A percentile compares a stretch with the other conserved stretches of the same genome.
phyloP scores from a whole-genome alignment of 495 filamentous ascomycete species.

The Penicillium longicatenatum region DNA sequence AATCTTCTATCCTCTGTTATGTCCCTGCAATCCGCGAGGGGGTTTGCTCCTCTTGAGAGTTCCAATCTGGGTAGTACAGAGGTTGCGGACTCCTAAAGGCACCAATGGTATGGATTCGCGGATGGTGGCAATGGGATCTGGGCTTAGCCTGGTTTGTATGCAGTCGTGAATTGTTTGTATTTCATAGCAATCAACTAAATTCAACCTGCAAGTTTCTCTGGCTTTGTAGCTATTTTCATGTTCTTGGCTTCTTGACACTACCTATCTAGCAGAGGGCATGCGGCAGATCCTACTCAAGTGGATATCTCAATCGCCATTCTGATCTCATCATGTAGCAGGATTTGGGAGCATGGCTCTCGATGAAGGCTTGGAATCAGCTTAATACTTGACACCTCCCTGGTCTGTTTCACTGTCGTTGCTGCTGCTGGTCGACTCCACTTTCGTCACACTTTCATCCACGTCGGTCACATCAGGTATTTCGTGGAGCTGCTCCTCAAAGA shows the following conservation, averaged over 20 bases:
- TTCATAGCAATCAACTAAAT: background rate
- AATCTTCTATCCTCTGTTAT: constrained; percentile 41
- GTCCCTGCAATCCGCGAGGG: constrained; percentile 4
- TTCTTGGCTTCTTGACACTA: background rate
- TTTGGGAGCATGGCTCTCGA: background rate
- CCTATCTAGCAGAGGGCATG: background rate
- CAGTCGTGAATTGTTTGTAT: background rate
- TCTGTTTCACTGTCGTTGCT: constrained; percentile 23
- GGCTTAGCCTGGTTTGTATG: background rate
- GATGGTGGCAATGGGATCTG: background rate
- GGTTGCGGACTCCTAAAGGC: background rate
- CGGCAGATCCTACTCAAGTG: background rate
- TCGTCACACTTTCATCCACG: constrained; percentile 1
- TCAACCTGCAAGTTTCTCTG: background rate
- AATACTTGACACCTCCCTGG: constrained; percentile 15
- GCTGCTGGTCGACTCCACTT: constrained; percentile 26
- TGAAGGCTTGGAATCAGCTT: background rate
- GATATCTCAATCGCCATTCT: background rate
- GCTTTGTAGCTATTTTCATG: background rate
- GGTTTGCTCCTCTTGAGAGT: background rate
- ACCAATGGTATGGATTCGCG: background rate
- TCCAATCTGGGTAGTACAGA: background rate
- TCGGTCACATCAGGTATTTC: constrained; percentile 47
- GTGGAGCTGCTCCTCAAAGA: constrained; percentile 84
- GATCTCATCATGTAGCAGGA: background rate